phyloP scores from a whole-genome alignment of 164 flowering plant species.

The Umbellularia californica region DNA sequence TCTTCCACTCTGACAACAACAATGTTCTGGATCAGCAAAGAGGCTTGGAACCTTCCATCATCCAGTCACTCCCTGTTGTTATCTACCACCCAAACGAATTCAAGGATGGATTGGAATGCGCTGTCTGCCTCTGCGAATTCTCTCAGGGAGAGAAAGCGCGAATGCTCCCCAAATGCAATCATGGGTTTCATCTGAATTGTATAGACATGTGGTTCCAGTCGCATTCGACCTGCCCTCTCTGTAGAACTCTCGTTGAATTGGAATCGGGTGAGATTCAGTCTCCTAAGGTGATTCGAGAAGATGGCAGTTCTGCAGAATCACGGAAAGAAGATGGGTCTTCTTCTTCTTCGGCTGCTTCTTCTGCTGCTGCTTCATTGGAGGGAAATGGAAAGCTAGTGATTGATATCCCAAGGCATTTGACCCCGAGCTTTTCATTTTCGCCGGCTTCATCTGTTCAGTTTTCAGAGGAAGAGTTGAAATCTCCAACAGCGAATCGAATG shows the following conservation, averaged over 20 bases:
- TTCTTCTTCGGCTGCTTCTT: not conserved
- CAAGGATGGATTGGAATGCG: conserved; percentile 47
- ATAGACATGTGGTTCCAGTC: conserved; percentile 72
- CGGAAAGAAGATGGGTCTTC: conserved; percentile 3
- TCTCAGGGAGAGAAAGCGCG: conserved; percentile 47
- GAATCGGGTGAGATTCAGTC: not conserved
- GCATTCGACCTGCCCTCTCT: conserved; percentile 61
- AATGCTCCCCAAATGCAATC: conserved; percentile 50
- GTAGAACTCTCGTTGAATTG: conserved; percentile 32
- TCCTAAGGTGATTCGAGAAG: not conserved
- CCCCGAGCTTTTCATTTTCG: conserved; percentile 13
- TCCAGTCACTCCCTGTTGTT: conserved; percentile 24
- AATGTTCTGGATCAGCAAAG: not conserved
- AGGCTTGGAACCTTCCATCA: conserved; percentile 9
- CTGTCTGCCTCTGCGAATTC: conserved; percentile 54
- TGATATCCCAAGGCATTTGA: conserved; percentile 10
- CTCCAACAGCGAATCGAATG: conserved; percentile 5
- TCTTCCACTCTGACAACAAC: conserved; percentile 38
- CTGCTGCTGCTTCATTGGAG: not conserved
- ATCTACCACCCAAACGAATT: conserved; percentile 17
- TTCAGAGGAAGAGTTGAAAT: conserved; percentile 9
- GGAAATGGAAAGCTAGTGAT: conserved; percentile 7
- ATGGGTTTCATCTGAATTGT: conserved; percentile 61
- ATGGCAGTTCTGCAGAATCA: not conserved
- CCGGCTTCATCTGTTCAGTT: conserved; percentile 33